Evolutionary conservation across 202 grass and related monocot genomes (phyloP).

Genomic region (Eragrostis tef): DNA sequence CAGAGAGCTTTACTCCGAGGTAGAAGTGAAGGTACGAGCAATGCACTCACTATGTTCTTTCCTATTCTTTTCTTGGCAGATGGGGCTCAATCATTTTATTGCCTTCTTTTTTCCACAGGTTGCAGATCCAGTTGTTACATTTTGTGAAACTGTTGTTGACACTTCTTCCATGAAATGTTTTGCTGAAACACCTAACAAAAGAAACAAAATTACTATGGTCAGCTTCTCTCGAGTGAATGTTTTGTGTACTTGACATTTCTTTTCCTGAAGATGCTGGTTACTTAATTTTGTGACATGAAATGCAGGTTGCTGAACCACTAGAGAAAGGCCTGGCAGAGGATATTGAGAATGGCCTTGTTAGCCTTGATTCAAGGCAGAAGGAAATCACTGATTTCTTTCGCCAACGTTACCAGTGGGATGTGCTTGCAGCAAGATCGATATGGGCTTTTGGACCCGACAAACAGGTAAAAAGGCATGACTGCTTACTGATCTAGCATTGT

Average conservation of each 20-base stretch:
- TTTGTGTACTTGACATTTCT: conserved; percentile 29
- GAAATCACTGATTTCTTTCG: conserved; percentile 99
- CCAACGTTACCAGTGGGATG: conserved; percentile 96
- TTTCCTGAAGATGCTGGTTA: conserved; percentile 24
- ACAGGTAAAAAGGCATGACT: conserved; percentile 57
- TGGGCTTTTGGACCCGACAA: conserved; percentile 97
- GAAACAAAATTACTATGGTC: conserved; percentile 99
- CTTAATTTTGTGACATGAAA: conserved; percentile 32
- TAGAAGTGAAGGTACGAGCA: conserved; percentile 91
- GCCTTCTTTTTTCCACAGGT: conserved; percentile 64
- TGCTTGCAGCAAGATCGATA: conserved; percentile 94
- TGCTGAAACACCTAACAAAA: conserved; percentile 99
- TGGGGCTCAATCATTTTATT: conserved; percentile 22
- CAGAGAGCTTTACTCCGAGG: conserved; percentile 98
- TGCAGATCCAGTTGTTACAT: conserved; percentile 97
- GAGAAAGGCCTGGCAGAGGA: conserved; percentile 96
- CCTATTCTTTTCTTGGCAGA: background rate
- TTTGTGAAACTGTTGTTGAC: conserved; percentile 98
- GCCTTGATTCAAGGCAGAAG: conserved; percentile 88
- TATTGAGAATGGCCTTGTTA: conserved; percentile 92
- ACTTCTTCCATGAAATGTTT: conserved; percentile 99
- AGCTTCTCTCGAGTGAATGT: conserved; percentile 17
- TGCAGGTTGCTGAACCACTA: conserved; percentile 88
- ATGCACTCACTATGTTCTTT: background rate
- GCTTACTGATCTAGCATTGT: conserved; percentile 6